Conservation (phyloP, 441 rosid species). For the Erodium texanum region DNA sequence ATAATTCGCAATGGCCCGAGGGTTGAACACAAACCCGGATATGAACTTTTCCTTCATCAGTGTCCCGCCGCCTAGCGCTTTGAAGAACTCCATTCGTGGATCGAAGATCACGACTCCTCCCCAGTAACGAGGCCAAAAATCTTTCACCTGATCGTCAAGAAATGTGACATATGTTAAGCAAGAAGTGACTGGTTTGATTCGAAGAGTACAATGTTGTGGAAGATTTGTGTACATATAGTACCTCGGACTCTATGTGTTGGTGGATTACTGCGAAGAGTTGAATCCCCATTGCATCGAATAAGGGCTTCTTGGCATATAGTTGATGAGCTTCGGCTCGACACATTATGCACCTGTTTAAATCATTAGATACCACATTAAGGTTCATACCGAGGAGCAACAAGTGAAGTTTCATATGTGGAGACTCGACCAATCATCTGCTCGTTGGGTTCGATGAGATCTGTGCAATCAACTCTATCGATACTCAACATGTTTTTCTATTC, state of each 20-base stretch:
- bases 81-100: constrained; percentile 47
- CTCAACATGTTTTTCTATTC: no score
- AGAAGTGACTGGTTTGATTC: no score
- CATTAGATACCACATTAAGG: no score
- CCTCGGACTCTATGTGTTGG: constrained; percentile 61
- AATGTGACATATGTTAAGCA: no score
- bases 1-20: constrained; percentile 56
- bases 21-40: constrained; percentile 58
- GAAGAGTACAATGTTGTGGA: no score
- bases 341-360: constrained; percentile 52
- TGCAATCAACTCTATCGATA: no score
- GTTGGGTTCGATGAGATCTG: no score
- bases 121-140: constrained; percentile 73
- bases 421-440: no score
- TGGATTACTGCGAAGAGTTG: constrained; percentile 55
- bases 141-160: constrained; percentile 29
- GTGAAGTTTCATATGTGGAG: no score
- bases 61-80: constrained; percentile 58
- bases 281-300: constrained; percentile 54
- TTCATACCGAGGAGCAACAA: no score
- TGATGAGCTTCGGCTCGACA: constrained; percentile 73
- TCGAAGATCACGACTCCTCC: constrained; percentile 48
- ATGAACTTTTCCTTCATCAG: constrained; percentile 55
- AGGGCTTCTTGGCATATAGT: constrained; percentile 46
- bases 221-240: no score